Base-by-base conservation (phyloP, 2,329 filamentous ascomycete species). In the Aureobasidium sp. region DNA sequence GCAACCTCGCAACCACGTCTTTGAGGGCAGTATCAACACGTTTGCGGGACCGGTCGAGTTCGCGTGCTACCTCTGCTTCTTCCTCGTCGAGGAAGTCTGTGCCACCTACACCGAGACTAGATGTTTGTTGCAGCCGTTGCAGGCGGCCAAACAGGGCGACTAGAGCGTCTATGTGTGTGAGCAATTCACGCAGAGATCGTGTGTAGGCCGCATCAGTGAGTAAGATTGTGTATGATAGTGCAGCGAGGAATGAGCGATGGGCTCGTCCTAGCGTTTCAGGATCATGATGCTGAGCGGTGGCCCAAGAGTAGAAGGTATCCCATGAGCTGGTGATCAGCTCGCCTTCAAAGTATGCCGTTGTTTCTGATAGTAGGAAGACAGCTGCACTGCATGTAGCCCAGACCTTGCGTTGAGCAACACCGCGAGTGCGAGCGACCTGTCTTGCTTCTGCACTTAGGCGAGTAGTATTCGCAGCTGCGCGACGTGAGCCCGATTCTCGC, bases 371-470 rank as follows among this genome's bases (percentile, higher is more conserved):
- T 67, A 97, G 89, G 75, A 96, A 97, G 4, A 96, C 84, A 1
- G 90, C 88, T 2, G 91, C 89, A 69, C 89, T 91, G 67, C 89
- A 88, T 0, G 90, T 95, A 0, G 91, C 93, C 94, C 94, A 99
- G 0, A 93, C 83, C 65, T 86, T 88, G 16, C 94, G 85, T 81
- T 96, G 88, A 0, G 83, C 81, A 37, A 81, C 79, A 5, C 83
- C 81, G 21, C 93, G 82, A 16, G 77, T 71, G 30, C 84, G 84
- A 66, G 86, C 83, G 55, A 89, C 83, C 66, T 83, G 76, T 32
- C 91, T 83, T 11, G 89, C 81, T 30, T 29, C 27, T n/a, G 47
- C 29, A 37, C 25, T 41, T 16, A 34, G 13, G 21, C 30, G 59
- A 34, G 57, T 21, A 7, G 45, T 9, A 21, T 50, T 34, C 16